Base-by-base conservation (phyloP, 2,329 filamentous ascomycete genomes). In the Clarireedia sp. region DNA sequence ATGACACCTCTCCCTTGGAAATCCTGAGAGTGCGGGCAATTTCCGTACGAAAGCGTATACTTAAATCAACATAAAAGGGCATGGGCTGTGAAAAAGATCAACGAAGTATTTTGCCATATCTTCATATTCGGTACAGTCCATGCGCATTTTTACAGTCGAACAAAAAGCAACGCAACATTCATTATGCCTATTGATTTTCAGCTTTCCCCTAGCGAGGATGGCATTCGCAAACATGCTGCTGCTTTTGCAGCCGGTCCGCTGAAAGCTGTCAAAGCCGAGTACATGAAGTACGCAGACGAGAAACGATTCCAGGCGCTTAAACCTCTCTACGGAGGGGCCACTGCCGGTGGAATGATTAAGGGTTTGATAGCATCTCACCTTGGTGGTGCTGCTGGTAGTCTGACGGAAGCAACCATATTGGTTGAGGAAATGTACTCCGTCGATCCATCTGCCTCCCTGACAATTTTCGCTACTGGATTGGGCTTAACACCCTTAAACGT, bases 391-490 rank as follows among this genome's bases (percentile, higher is more conserved):
- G 72, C 70, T 5, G 71, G 69, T 0, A 71, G 68, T 8, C 67
- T 81, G 0, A 55, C 78, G 6, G 76, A 80, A 51, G 71, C 75
- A 0, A 72, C 75, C 0, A 72, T 81, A 41, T 59, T 78, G 14
- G 72, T 79, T 0, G 78, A 81, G 60, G 78, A 81, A 58, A 71
- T 78, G 56, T 80, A 77, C 60, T 68, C 74, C 1, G 72, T 76
- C 37, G 79, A 82, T 57, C 73, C 75, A 0, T 74, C 73, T 16
- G 70, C 74, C 0, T 70, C 75, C 0, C 61, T 81, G 17, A 80
- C 76, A 0, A 73, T 81, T 16, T 72, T 80, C 40, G 76, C 71
- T 0, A 81, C 76, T 1, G 77, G 75, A 0, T 64, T 82, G 3
- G 79, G 78, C 0, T 62, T 82, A 33, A 76, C 72, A 1, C 78